A percentile compares a stretch with the other conserved stretches of the same genome.
Conservation (phyloP, 495 filamentous ascomycete genomes). For the Cercophora sp. region DNA sequence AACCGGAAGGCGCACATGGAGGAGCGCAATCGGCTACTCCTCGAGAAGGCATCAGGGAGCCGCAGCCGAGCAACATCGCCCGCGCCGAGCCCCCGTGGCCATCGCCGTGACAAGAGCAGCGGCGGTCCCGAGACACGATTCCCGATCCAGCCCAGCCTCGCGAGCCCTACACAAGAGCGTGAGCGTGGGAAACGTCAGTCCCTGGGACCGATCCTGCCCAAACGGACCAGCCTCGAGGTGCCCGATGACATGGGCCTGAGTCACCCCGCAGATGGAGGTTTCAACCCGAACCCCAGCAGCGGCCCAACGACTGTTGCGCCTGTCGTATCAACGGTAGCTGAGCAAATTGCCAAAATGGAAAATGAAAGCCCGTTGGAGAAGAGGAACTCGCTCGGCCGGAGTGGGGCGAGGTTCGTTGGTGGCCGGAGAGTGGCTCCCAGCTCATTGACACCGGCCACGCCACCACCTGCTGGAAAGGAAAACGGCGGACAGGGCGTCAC, state of each 20-base stretch:
- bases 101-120: slow-evolving; percentile 75
- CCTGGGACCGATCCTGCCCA: slow-evolving; percentile 35
- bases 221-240: slow-evolving; percentile 44
- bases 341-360: slow-evolving; percentile 40
- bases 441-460: slow-evolving; percentile 13
- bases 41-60: slow-evolving; percentile 51
- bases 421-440: slow-evolving; percentile 39
- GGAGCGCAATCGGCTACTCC: slow-evolving; percentile 79
- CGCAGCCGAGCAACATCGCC: slow-evolving; percentile 72
- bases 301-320: slow-evolving; percentile 20
- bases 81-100: slow-evolving; percentile 54
- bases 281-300: slow-evolving; percentile 25
- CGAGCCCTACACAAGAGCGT: slow-evolving; percentile 48
- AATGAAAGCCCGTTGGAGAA: slow-evolving; percentile 38
- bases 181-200: slow-evolving; percentile 38
- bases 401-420: slow-evolving; percentile 39
- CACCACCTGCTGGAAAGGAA: slow-evolving; percentile 1
- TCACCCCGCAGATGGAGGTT: slow-evolving; percentile 41
- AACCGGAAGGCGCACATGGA: slow-evolving; percentile 92
- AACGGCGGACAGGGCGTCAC: slow-evolving; percentile 22
- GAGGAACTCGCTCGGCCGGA: slow-evolving; percentile 49
- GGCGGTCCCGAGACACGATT: slow-evolving; percentile 80
- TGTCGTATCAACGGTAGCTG: slow-evolving; percentile 21
- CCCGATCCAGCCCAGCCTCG: slow-evolving; percentile 71
- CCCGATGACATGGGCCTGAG: slow-evolving; percentile 38